phyloP scores from a whole-genome alignment of 805 yeast genomes.

The Candida alai region DNA sequence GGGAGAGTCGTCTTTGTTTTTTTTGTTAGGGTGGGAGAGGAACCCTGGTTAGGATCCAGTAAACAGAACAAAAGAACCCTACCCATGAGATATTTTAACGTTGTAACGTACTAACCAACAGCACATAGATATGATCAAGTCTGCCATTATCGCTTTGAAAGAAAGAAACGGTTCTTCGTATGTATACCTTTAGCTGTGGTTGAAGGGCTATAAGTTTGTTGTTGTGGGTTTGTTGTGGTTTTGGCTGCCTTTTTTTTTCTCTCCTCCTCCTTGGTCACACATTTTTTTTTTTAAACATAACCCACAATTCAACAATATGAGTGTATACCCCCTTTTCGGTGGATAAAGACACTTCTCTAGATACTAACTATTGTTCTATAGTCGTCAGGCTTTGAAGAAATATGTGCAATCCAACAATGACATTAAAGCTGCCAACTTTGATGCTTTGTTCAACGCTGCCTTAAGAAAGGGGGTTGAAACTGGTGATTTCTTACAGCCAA shows the following conservation, averaged over 20 bases:
- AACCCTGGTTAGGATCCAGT: background rate
- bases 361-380: slow-evolving; percentile 19
- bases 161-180: slow-evolving; percentile 78
- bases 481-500: slow-evolving; percentile 79
- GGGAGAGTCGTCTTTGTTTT: too few relatives aligned
- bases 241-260: slow-evolving; percentile 2
- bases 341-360: background rate
- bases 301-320: background rate
- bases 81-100: slow-evolving; percentile 6
- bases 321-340: slow-evolving; percentile 1
- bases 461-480: slow-evolving; percentile 74
- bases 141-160: slow-evolving; percentile 66
- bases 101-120: too few relatives aligned
- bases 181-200: slow-evolving; percentile 20
- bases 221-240: background rate
- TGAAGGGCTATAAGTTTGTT: background rate
- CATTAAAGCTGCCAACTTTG: slow-evolving; percentile 61
- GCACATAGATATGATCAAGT: slow-evolving; percentile 62
- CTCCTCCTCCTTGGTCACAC: background rate
- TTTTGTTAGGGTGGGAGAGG: too few relatives aligned
- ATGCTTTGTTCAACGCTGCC: slow-evolving; percentile 71
- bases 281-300: too few relatives aligned
- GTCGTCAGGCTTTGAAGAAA: slow-evolving; percentile 87
- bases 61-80: slow-evolving; percentile 4
- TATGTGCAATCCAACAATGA: slow-evolving; percentile 64